Conservation (phyloP, 1,284 basidiomycete genomes). For the Gymnopus androsaceus region DNA sequence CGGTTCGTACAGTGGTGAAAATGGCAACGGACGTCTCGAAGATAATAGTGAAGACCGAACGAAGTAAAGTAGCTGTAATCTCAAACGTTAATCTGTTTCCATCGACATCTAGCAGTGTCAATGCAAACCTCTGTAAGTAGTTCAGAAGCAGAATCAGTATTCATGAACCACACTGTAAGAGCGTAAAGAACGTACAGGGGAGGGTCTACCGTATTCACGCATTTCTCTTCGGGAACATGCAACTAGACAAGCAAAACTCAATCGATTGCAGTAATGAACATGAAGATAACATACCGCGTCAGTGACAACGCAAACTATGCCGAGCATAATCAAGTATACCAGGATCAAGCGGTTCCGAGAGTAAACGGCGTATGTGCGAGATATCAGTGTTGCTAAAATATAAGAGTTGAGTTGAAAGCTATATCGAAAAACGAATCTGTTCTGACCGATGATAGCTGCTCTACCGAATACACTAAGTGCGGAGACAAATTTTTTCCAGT, state of each 20-base stretch:
- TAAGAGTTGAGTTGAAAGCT: background rate
- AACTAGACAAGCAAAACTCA: background rate
- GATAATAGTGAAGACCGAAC: slow-evolving; percentile 15
- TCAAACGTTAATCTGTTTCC: background rate
- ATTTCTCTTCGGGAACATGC: slow-evolving; percentile 5
- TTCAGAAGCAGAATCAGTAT: background rate
- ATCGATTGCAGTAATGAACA: background rate
- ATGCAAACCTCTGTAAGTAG: background rate
- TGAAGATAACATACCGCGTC: slow-evolving; percentile 11
- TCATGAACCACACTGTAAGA: too few species aligned
- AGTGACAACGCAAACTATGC: slow-evolving; percentile 13
- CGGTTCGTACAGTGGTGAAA: slow-evolving; percentile 10
- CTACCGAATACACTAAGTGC: slow-evolving; percentile 14
- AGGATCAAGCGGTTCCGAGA: slow-evolving; percentile 8
- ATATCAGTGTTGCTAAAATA: slow-evolving; percentile 5
- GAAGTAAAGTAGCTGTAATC: slow-evolving; percentile 1
- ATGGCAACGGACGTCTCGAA: slow-evolving; percentile 14
- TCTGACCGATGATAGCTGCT: slow-evolving; percentile 13
- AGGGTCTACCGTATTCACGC: background rate
- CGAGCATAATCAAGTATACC: background rate
- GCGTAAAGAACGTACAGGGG: slow-evolving; percentile 3
- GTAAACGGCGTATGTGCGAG: slow-evolving; percentile 14
- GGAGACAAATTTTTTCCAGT: slow-evolving; percentile 13
- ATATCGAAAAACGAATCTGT: background rate
- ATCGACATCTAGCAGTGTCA: too few species aligned